Evolutionary conservation across 2,329 filamentous ascomycete genomes (phyloP), one percentile per base, ranked within the genome.

Genomic region (Claviceps africana): DNA sequence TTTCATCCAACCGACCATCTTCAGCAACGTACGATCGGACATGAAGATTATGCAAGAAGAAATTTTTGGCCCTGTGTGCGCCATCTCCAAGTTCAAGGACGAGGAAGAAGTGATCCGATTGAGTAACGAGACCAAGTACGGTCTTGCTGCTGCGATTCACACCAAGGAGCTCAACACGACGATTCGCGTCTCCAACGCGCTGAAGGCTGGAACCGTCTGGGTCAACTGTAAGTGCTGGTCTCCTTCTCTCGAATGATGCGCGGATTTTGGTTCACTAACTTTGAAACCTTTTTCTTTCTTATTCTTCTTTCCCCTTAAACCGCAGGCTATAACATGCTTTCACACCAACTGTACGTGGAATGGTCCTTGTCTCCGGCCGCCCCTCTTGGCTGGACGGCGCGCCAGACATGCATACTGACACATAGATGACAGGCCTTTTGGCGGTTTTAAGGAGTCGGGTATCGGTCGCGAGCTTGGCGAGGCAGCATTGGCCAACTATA

Each of bases 21-120:
- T 95, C 77, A 82, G 79, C 69, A 82, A 88, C 64, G 88, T 93
- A 59, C 79, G 74, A 48, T 71, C 82, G 59, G 80, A 91, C 69
- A 94, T 93, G 86, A 90, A 87, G 79, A 93, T 95, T 64, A 83
- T 89, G 73, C 80, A 88, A 69, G 87, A 94, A 73, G 88, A 95
- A 74, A 93, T 95, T 67, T 95, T 95, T 67, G 88, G 88, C 58
- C 88, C 88, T 54, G 88, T 95, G 57, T 86, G 82, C 73, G 78
- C 85, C 62, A 83, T 95, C 60, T 78, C 84, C 73, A 94, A 91
- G 75, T 94, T 95, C 78, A 85, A 83, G 74, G 81, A 77, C 59
- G 83, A 87, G 72, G 85, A 83, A 40, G 88, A 95, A 53, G 86
- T 81, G 56, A 82, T 95, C 69, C 72, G 76, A 59, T 70, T 86